Percentiles rank a stretch among this genome's conserved stretches.
phyloP scores from a whole-genome alignment of 2,329 filamentous ascomycete genomes.

The Eutypella sp. region DNA sequence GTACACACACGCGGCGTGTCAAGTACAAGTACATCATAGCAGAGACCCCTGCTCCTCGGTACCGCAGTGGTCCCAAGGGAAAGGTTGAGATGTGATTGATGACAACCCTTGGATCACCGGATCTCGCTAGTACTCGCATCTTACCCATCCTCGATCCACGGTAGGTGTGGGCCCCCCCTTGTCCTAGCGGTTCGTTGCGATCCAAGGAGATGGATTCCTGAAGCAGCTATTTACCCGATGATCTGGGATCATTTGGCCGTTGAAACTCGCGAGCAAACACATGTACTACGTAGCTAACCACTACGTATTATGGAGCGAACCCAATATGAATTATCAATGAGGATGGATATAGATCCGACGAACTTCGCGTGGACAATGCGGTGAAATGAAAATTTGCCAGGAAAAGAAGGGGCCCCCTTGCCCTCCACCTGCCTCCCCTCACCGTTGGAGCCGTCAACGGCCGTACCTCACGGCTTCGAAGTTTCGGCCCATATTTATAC shows the following conservation, averaged over 20 bases:
- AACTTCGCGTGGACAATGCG: not conserved
- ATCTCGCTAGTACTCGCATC: not conserved
- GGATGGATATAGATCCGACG: not conserved
- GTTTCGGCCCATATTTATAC: not conserved
- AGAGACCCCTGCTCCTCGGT: not conserved
- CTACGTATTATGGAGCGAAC: no score
- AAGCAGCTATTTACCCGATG: not conserved
- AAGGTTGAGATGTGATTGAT: constrained; percentile 1
- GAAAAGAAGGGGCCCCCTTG: not conserved
- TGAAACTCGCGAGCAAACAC: not conserved
- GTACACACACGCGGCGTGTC: not conserved
- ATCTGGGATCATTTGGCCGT: not conserved
- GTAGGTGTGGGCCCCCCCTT: not conserved
- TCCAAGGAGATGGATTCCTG: not conserved
- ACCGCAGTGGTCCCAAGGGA: constrained; percentile 1
- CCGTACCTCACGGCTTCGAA: not conserved
- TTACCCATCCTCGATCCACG: not conserved
- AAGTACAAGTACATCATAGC: not conserved
- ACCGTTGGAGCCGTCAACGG: not conserved
- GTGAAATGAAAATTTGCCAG: not conserved
- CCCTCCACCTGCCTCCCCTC: not conserved
- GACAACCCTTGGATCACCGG: not conserved
- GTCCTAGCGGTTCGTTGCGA: not conserved
- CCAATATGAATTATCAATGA: no score
- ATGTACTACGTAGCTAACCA: no score